phyloP scores from a whole-genome alignment of 2,329 filamentous ascomycete species.

The Chalaropsis thielavioides region DNA sequence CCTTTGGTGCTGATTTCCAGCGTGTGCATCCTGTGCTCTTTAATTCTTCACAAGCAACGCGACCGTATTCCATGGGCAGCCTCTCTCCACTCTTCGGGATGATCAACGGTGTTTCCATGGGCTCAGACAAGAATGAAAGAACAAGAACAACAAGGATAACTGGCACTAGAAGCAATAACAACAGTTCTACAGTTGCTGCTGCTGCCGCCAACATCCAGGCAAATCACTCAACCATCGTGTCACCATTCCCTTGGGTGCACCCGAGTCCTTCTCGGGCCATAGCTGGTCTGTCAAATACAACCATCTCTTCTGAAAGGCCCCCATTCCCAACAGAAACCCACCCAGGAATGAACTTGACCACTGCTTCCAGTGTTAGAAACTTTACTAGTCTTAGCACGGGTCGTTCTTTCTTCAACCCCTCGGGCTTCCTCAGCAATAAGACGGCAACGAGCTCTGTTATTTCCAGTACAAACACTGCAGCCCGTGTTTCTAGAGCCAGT shows the following conservation, averaged over 20 bases:
- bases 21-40: slow-evolving; percentile 14
- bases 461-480: background rate
- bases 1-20: slow-evolving; percentile 9
- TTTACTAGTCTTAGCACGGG: background rate
- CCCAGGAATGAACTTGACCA: background rate
- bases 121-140: background rate
- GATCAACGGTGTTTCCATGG: slow-evolving; percentile 1
- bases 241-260: background rate
- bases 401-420: background rate
- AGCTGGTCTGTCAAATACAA: background rate
- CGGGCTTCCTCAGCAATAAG: background rate
- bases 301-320: background rate
- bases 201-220: slow-evolving; percentile 1
- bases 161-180: background rate
- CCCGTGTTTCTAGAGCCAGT: background rate
- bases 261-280: background rate
- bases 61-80: slow-evolving; percentile 8
- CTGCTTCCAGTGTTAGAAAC: background rate
- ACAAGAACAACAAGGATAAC: background rate
- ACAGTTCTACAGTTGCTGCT: background rate
- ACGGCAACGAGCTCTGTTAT: background rate
- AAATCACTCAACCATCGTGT: background rate
- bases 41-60: background rate
- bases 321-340: background rate
- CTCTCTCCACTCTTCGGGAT: slow-evolving; percentile 9